Conservation (phyloP, 768 basidiomycete genomes). For the Royoungia palumana region DNA sequence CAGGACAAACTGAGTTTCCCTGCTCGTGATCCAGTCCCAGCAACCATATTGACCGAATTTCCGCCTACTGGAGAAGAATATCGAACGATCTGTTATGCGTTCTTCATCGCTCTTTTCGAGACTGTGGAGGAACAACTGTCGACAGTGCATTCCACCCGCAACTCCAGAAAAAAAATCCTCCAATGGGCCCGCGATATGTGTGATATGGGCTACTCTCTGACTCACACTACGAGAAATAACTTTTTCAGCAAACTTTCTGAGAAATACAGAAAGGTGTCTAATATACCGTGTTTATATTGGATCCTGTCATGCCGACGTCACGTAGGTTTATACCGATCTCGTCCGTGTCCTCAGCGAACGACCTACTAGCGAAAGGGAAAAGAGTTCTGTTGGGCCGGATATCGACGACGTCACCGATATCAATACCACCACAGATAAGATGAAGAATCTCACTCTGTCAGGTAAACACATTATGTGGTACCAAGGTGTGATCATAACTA, state of each 20-base stretch:
- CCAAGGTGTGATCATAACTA: too few species aligned
- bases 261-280: background rate
- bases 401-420: too few species aligned
- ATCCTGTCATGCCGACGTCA: too few species aligned
- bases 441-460: too few species aligned
- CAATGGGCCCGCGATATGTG: background rate
- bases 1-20: background rate
- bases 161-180: background rate
- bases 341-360: too few species aligned
- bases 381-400: too few species aligned
- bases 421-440: too few species aligned
- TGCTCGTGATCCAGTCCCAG: background rate
- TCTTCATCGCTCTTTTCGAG: constrained; percentile 3
- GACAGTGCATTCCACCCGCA: background rate
- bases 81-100: background rate
- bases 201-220: background rate
- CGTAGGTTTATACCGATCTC: too few species aligned
- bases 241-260: background rate
- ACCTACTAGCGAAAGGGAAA: too few species aligned
- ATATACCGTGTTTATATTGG: too few species aligned
- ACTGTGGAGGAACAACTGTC: background rate
- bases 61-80: background rate
- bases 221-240: background rate
- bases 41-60: background rate
- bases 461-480: too few species aligned